Evolutionary conservation across 2,329 filamentous ascomycete species (phyloP).

Genomic region (Anisogramma anomala): DNA sequence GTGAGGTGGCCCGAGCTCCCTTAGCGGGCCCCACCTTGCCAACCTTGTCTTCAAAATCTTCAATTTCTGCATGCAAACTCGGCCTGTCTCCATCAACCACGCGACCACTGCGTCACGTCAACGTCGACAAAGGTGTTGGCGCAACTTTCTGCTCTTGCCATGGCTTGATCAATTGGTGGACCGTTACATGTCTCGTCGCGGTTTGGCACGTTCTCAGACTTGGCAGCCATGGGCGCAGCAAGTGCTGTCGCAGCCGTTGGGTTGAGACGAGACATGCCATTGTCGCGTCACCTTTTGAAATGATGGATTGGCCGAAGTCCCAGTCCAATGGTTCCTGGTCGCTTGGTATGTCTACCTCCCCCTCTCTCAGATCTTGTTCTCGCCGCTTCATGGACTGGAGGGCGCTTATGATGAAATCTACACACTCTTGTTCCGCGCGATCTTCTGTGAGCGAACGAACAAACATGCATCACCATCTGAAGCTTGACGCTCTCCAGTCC

Average conservation of each 20-base stretch:
- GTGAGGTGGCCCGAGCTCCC: neutral
- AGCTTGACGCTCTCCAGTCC: constrained; percentile 24
- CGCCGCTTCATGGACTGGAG: constrained; percentile 9
- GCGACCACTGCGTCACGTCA: neutral
- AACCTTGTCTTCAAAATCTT: neutral
- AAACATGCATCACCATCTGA: constrained; percentile 73
- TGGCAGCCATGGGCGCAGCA: neutral
- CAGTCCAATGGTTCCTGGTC: neutral
- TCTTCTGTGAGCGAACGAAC: constrained; percentile 45
- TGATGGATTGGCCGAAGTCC: neutral
- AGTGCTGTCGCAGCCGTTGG: constrained; percentile 11
- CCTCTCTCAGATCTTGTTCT: neutral
- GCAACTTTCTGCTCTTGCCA: neutral
- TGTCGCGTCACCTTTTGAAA: neutral
- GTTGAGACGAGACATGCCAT: neutral
- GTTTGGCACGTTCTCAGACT: neutral
- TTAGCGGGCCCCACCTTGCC: neutral
- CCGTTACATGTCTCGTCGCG: neutral
- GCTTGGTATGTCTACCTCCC: constrained; percentile 3
- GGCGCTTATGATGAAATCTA: constrained; percentile 41
- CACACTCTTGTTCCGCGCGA: constrained; percentile 51
- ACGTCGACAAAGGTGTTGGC: neutral
- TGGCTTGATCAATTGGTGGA: neutral
- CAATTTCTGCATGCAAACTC: neutral
- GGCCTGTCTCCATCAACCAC: neutral